Percentiles rank a stretch among this genome's conserved stretches.
Evolutionary conservation across 2,329 filamentous ascomycete genomes (phyloP).

Genomic region (Pyrenochaeta sp.): DNA sequence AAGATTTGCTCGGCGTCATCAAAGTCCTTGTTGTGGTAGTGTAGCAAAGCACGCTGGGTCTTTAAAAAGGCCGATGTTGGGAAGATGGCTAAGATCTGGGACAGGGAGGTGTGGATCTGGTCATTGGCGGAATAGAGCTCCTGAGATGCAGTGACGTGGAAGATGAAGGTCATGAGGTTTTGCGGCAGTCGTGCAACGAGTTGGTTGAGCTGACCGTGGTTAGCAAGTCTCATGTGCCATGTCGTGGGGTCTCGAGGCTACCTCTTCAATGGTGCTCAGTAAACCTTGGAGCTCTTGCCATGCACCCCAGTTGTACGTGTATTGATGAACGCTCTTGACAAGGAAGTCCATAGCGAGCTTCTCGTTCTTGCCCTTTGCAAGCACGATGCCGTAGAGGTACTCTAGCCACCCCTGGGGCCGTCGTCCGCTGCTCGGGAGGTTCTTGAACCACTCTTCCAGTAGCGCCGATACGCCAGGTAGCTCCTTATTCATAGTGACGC

Average conservation of each 20-base stretch:
- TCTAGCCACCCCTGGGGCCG: constrained; percentile 92
- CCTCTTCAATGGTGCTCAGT: constrained; percentile 81
- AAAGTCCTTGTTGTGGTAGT: constrained; percentile 87
- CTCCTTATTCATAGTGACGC: constrained; percentile 85
- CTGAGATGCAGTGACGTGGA: constrained; percentile 88
- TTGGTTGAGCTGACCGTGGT: constrained; percentile 65
- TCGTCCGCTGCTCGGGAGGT: constrained; percentile 65
- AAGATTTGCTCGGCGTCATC: constrained; percentile 71
- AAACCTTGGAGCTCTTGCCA: constrained; percentile 92
- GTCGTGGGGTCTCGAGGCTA: constrained; percentile 50
- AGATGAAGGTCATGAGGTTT: constrained; percentile 93
- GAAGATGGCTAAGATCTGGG: constrained; percentile 83
- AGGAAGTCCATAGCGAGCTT: constrained; percentile 84
- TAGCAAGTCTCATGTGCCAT: background rate
- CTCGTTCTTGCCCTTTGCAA: constrained; percentile 91
- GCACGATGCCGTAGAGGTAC: constrained; percentile 88
- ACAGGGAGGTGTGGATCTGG: constrained; percentile 75
- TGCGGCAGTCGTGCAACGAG: constrained; percentile 78
- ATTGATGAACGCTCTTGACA: constrained; percentile 85
- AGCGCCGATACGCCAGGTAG: constrained; percentile 77
- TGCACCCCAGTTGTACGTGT: constrained; percentile 95
- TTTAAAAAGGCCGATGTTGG: constrained; percentile 88
- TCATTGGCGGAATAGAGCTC: constrained; percentile 89
- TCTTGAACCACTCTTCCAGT: constrained; percentile 81
- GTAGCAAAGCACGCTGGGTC: constrained; percentile 85